These are phyloP conservation scores for Lipomyces orientalis DNA, from an alignment of 805 yeast species.

Conservation along the genomic window DNA sequence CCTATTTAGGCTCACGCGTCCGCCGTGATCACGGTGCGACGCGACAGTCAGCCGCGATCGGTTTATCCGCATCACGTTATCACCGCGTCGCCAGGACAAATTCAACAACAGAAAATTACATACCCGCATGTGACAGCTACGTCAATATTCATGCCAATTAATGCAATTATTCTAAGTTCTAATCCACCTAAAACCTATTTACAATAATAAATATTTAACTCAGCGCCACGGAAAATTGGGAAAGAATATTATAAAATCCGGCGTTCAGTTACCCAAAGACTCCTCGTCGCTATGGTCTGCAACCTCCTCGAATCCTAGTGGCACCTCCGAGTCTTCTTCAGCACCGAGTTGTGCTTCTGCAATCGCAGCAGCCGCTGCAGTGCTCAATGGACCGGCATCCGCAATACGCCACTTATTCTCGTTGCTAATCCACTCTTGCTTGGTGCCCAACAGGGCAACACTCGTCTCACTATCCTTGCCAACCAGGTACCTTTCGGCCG, in stretches of 20 bases:
- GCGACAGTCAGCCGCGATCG: background rate
- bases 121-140: too few species aligned
- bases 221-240: background rate
- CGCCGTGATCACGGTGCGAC: background rate
- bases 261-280: background rate
- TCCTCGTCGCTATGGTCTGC: background rate
- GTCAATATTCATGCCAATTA: too few species aligned
- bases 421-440: conserved; percentile 19
- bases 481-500: conserved; percentile 67
- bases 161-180: too few species aligned
- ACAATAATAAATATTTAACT: background rate
- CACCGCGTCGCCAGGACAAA: too few species aligned
- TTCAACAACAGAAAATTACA: too few species aligned
- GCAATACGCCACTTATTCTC: conserved; percentile 23
- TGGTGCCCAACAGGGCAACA: conserved; percentile 27
- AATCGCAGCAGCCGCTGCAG: background rate
- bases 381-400: background rate
- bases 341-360: conserved; percentile 11
- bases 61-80: too few species aligned
- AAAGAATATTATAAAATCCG: too few species aligned
- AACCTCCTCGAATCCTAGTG: background rate
- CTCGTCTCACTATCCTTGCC: conserved; percentile 9
- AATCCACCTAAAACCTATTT: too few species aligned
- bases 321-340: conserved; percentile 3
- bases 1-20: conserved; percentile 25